Conservation (phyloP, 1,139 yeast genomes). For the Kodamaea arcana region DNA sequence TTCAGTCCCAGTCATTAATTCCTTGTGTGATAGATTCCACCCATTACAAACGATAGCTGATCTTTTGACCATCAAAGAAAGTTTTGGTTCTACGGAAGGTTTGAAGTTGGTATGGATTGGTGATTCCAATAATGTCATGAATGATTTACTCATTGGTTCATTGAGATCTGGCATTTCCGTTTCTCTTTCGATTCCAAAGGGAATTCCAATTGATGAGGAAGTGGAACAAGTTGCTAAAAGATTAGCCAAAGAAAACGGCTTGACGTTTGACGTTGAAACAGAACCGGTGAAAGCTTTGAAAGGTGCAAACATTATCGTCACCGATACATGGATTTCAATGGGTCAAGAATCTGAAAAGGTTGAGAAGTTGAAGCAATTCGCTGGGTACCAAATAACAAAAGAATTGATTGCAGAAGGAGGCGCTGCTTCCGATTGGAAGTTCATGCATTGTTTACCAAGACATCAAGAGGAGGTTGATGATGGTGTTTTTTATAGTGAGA, state of each 20-base stretch:
- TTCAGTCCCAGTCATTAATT: slow-evolving; percentile 85
- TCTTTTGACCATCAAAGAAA: slow-evolving; percentile 77
- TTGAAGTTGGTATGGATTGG: slow-evolving; percentile 94
- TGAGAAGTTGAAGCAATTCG: slow-evolving; percentile 71
- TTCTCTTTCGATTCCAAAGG: slow-evolving; percentile 75
- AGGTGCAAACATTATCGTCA: slow-evolving; percentile 77
- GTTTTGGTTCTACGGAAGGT: slow-evolving; percentile 55
- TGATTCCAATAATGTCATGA: slow-evolving; percentile 91
- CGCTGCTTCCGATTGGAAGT: slow-evolving; percentile 71
- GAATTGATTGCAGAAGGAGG: slow-evolving; percentile 54
- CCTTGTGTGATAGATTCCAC: slow-evolving; percentile 88
- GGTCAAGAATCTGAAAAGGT: slow-evolving; percentile 85
- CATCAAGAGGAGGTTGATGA: slow-evolving; percentile 92
- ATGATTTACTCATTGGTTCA: slow-evolving; percentile 90
- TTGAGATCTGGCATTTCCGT: slow-evolving; percentile 82
- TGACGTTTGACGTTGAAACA: slow-evolving; percentile 58
- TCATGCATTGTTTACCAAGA: slow-evolving; percentile 97
- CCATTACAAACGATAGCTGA: slow-evolving; percentile 96
- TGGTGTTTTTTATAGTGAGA: slow-evolving; percentile 81
- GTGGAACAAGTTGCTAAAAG: slow-evolving; percentile 53
- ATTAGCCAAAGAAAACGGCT: slow-evolving; percentile 50
- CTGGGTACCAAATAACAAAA: slow-evolving; percentile 77
- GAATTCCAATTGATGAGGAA: slow-evolving; percentile 59
- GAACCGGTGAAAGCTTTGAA: slow-evolving; percentile 72
- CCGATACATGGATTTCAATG: slow-evolving; percentile 99